Percentiles rank a stretch among this genome's conserved stretches.
Conservation (phyloP, 768 basidiomycete genomes). For the Rossbeevera mucosa region DNA sequence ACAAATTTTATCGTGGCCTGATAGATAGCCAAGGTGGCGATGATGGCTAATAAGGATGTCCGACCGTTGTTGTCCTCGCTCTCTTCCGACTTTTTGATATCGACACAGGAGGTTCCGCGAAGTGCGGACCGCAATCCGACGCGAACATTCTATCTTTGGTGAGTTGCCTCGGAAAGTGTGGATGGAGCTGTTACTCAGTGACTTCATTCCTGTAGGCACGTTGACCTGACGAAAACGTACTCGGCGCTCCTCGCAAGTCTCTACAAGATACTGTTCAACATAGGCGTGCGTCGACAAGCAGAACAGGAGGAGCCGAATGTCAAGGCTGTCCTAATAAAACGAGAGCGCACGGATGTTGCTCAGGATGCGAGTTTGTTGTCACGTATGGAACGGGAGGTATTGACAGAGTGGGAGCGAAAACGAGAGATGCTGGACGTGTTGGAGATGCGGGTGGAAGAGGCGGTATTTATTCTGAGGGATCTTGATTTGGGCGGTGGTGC, state of each 20-base stretch:
- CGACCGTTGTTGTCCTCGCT: slow-evolving; percentile 77
- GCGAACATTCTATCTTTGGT: slow-evolving; percentile 92
- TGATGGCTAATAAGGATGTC: slow-evolving; percentile 88
- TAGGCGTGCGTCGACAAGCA: slow-evolving; percentile 64
- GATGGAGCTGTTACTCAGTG: neutral
- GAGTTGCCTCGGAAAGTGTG: slow-evolving; percentile 12
- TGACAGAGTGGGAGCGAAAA: slow-evolving; percentile 71
- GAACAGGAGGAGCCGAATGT: slow-evolving; percentile 67
- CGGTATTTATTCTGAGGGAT: slow-evolving; percentile 86
- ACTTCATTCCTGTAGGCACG: slow-evolving; percentile 58
- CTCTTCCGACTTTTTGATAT: slow-evolving; percentile 76
- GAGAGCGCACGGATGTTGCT: slow-evolving; percentile 79
- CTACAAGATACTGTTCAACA: slow-evolving; percentile 90
- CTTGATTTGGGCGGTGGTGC: slow-evolving; percentile 47
- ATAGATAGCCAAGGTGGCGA: slow-evolving; percentile 87
- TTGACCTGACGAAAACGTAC: slow-evolving; percentile 82
- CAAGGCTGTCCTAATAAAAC: slow-evolving; percentile 72
- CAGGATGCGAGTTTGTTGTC: slow-evolving; percentile 67
- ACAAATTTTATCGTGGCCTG: too few species aligned
- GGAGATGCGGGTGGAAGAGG: slow-evolving; percentile 83
- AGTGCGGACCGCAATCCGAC: slow-evolving; percentile 86
- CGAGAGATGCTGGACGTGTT: slow-evolving; percentile 71
- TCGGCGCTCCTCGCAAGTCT: slow-evolving; percentile 69
- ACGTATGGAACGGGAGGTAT: slow-evolving; percentile 67
- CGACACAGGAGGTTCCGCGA: slow-evolving; percentile 90